phyloP scores from a whole-genome alignment of 2,329 filamentous ascomycete species.

The Aureobasidium pullulans region DNA sequence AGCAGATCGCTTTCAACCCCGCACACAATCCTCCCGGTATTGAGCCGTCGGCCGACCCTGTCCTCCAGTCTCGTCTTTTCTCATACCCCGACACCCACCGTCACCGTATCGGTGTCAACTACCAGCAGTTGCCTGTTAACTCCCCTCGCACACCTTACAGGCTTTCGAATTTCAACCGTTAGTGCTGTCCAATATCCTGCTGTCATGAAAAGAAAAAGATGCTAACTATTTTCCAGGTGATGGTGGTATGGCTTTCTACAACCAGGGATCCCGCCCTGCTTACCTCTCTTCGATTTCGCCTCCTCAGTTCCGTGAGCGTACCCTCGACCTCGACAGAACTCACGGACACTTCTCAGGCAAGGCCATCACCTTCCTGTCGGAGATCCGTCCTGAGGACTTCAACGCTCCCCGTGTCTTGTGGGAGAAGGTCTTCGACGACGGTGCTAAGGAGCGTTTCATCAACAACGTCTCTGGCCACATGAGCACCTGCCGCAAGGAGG shows the following conservation, averaged over 20 bases:
- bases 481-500: conserved; percentile 49
- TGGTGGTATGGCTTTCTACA: conserved; percentile 61
- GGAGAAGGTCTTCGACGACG: conserved; percentile 55
- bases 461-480: conserved; percentile 56
- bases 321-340: conserved; percentile 41
- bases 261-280: conserved; percentile 53
- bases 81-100: conserved; percentile 62
- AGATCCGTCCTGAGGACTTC: conserved; percentile 48
- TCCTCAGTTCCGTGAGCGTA: conserved; percentile 40
- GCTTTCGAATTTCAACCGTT: conserved; percentile 54
- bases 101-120: conserved; percentile 51
- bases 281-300: conserved; percentile 50
- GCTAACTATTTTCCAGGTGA: conserved; percentile 41
- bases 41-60: conserved; percentile 62
- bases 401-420: conserved; percentile 51
- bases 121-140: conserved; percentile 52
- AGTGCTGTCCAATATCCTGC: too few relatives aligned
- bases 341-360: conserved; percentile 45
- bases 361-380: conserved; percentile 44
- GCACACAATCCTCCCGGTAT: conserved; percentile 60
- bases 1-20: conserved; percentile 63
- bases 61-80: conserved; percentile 62
- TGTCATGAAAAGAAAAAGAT: too few relatives aligned
- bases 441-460: conserved; percentile 51
- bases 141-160: conserved; percentile 49